phyloP scores from a whole-genome alignment of 108 stramenopile genomes.

The Stephanodiscus minutulus region DNA sequence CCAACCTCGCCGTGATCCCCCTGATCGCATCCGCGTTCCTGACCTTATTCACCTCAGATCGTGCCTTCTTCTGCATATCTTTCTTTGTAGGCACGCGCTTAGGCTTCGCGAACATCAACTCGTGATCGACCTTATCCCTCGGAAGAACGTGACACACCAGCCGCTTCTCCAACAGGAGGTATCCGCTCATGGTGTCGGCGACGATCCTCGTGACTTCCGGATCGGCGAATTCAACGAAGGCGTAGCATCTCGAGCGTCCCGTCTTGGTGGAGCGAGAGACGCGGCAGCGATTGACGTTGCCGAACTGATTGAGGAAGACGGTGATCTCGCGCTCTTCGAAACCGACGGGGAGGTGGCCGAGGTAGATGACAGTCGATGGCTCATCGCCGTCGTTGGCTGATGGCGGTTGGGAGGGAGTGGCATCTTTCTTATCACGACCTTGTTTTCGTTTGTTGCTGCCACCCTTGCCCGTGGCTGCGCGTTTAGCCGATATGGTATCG shows the following conservation, averaged over 20 bases:
- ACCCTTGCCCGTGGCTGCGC: constrained; percentile 34
- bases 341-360: constrained; percentile 94
- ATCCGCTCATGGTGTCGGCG: constrained; percentile 95
- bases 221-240: constrained; percentile 91
- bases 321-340: constrained; percentile 93
- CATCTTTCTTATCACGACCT: constrained; percentile 20
- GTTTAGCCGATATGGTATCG: constrained; percentile 37
- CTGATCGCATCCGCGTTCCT: constrained; percentile 57
- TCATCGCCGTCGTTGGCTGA: constrained; percentile 15
- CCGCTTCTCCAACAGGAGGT: constrained; percentile 88
- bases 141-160: constrained; percentile 90
- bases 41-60: constrained; percentile 51
- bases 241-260: constrained; percentile 88
- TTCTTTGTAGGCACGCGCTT: constrained; percentile 46
- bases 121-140: constrained; percentile 53
- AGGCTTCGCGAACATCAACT: constrained; percentile 49
- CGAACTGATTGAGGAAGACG: constrained; percentile 94
- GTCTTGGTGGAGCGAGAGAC: constrained; percentile 88
- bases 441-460: constrained; percentile 27
- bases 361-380: constrained; percentile 83
- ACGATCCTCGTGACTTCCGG: constrained; percentile 89
- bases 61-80: constrained; percentile 45
- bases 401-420: not conserved
- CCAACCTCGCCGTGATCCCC: constrained; percentile 66
- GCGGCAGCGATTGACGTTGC: constrained; percentile 77